Evolutionary conservation across 257 asterid genomes (phyloP).

Genomic region (Rauvolfia tetraphylla): DNA sequence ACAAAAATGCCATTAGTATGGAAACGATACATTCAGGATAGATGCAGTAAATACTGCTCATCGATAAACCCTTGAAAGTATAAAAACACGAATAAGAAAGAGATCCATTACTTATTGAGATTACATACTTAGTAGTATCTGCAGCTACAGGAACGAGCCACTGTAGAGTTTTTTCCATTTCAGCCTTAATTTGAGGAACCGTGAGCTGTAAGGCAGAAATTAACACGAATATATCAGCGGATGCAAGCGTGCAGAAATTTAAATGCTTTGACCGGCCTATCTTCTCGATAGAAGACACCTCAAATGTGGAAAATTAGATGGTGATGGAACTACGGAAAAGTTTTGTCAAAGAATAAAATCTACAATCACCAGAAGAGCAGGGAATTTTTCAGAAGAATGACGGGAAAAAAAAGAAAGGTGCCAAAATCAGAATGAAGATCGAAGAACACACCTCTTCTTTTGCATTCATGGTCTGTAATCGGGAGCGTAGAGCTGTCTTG

Average conservation of each 20-base stretch:
- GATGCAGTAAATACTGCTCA: background rate
- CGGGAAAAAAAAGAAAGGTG: background rate
- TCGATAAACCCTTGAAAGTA: background rate
- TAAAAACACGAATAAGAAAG: background rate
- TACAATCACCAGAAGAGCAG: background rate
- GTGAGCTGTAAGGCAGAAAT: slow-evolving; percentile 53
- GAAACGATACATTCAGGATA: background rate
- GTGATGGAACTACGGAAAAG: background rate
- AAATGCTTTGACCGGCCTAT: background rate
- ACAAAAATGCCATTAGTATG: slow-evolving; percentile 18
- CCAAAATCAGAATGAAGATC: background rate
- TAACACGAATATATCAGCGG: background rate
- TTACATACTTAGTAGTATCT: slow-evolving; percentile 77
- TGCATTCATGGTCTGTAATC: slow-evolving; percentile 38
- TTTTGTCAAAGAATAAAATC: background rate
- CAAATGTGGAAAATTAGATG: background rate
- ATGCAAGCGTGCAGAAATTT: background rate
- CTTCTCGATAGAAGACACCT: background rate
- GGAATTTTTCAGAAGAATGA: background rate
- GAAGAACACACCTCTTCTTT: slow-evolving; percentile 57
- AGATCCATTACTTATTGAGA: background rate
- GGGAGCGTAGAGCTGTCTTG: slow-evolving; percentile 54
- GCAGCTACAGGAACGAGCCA: slow-evolving; percentile 96
- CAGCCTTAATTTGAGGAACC: slow-evolving; percentile 74
- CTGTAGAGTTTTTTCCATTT: slow-evolving; percentile 88